Evolutionary conservation across 2,329 filamentous ascomycete species (phyloP), one percentile per base, ranked within the genome.

Genomic region (Cladobotryum protrusum): DNA sequence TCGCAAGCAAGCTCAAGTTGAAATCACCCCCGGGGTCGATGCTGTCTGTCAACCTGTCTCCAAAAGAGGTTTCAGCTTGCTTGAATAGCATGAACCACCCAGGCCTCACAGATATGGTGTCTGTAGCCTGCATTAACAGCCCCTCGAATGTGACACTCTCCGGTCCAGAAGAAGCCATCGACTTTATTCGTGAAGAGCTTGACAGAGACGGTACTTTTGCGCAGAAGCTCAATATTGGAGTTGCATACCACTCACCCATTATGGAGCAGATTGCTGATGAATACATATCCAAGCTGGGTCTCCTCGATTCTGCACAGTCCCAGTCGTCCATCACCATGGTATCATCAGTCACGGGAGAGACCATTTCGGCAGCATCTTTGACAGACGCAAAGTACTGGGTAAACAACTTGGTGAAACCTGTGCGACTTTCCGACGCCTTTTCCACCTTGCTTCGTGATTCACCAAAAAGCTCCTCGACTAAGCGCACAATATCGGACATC

Each of bases 241-340:
- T 53, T 0, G 59, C 57, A 1, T 61, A 60, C 42, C 59, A 61
- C 36, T 61, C 58, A 4, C 33, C n/a, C 1, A 55, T 57, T 5
- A 57, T 61, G 53, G n/a, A 44, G 8, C 24, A 20, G 3, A 43
- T 57, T 2, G 70, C 73, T 2, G 69, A 72, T 12, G 67, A 72
- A 4, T 77, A 77, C 51, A 57, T 66, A 3, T 59, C 60, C 2
- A 61, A 63, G 1, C 49, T 62, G 2, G 49, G 45, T 32, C 33
- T 44, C 3, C 43, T 47, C 3, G 45, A 43, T 17, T 12, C 20
- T 14, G 41, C 33, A 1, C 35, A 44, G 18, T 12, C 15, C 4
- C 15, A 29, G 9, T 19, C n/a, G 13, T 4, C n/a, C 18, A n/a
- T 34, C 20, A 34, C 47, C 18, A 52, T 53, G 47, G 24, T 53